Percentiles rank a stretch among this genome's conserved stretches.
phyloP scores from a whole-genome alignment of 2,329 filamentous ascomycete genomes.

The Atkinsonella hypoxylon region DNA sequence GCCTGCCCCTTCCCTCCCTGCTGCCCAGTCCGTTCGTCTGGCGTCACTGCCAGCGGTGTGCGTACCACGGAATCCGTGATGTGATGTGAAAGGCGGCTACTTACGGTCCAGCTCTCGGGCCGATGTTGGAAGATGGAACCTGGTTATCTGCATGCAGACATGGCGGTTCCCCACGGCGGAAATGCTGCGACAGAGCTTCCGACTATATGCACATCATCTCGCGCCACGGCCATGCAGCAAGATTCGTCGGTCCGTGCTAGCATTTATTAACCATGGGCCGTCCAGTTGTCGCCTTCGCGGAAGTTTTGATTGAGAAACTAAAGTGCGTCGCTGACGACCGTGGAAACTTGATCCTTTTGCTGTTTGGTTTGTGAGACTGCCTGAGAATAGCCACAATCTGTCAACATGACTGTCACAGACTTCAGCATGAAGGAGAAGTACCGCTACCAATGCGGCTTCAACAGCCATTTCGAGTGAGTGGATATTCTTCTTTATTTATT shows the following conservation, averaged over 20 bases:
- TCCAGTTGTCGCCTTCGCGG: not conserved
- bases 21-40: no score
- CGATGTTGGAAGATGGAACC: not conserved
- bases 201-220: not conserved
- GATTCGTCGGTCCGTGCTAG: not conserved
- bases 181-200: slow-evolving; percentile 1
- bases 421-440: slow-evolving; percentile 47
- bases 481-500: no score
- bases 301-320: not conserved
- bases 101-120: slow-evolving; percentile 6
- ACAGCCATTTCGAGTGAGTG: slow-evolving; percentile 61
- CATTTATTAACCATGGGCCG: not conserved
- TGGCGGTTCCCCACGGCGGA: slow-evolving; percentile 7
- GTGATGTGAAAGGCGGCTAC: not conserved
- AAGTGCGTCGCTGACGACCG: not conserved
- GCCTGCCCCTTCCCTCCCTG: no score
- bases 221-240: not conserved
- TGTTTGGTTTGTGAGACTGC: not conserved
- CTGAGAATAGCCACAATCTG: not conserved
- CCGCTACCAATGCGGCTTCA: slow-evolving; percentile 68
- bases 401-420: slow-evolving; percentile 36
- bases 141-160: no score
- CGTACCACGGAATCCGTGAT: no score
- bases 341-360: not conserved
- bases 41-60: no score